phyloP scores from a whole-genome alignment of 129 eudicot genomes.

The Chrysanthemum seticuspe region DNA sequence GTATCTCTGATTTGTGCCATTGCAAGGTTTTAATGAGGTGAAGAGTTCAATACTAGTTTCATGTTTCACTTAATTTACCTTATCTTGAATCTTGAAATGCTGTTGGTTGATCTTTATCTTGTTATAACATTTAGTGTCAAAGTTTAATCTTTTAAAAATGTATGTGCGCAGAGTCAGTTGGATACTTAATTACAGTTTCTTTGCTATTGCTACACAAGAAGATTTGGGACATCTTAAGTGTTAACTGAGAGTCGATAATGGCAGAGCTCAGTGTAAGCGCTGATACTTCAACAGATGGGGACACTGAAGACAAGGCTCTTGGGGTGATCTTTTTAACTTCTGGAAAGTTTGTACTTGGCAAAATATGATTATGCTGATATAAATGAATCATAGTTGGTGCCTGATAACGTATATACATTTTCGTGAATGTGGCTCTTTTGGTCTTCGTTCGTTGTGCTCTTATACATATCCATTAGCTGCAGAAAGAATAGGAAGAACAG shows the following conservation, averaged over 20 bases:
- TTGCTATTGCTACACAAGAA: conserved; percentile 16
- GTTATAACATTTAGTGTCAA: conserved; percentile 3
- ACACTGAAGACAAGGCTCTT: conserved; percentile 52
- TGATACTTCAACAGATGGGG: conserved; percentile 71
- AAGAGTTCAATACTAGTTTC: conserved; percentile 8
- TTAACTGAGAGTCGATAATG: conserved; percentile 45
- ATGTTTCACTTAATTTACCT: neutral
- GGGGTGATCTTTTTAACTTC: conserved; percentile 31
- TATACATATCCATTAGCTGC: neutral
- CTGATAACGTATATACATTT: neutral
- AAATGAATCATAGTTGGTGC: neutral
- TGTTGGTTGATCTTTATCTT: conserved; percentile 1
- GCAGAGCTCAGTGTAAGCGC: conserved; percentile 70
- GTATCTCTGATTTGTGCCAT: conserved; percentile 30
- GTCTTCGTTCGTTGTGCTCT: neutral
- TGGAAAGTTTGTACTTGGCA: neutral
- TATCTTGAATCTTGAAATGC: conserved; percentile 14
- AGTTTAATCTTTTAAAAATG: neutral
- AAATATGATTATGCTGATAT: neutral
- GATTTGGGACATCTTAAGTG: conserved; percentile 6
- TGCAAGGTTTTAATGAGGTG: conserved; percentile 40
- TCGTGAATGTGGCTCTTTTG: neutral
- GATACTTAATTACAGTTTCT: conserved; percentile 14
- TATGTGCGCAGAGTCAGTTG: conserved; percentile 36
- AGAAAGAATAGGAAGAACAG: neutral